A percentile compares a stretch with the other conserved stretches of the same genome.
These are phyloP conservation scores for Colletotrichum sp. DNA, from an alignment of 2,329 filamentous ascomycete species.

Conservation along the genomic window DNA sequence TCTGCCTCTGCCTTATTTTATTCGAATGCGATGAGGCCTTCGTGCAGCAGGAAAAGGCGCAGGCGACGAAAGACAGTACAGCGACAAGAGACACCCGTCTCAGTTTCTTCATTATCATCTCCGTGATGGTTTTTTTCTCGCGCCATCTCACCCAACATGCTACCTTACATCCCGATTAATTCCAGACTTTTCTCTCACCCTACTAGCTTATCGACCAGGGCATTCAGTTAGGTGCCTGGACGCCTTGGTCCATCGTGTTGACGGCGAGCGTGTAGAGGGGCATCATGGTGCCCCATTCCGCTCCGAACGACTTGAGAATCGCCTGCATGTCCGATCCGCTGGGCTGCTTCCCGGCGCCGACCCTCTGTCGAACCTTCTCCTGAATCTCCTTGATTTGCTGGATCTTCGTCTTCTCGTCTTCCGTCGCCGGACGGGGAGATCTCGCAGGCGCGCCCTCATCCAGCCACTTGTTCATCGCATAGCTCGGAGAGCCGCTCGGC, in stretches of 20 bases:
- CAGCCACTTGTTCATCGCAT: not conserved
- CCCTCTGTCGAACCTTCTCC: not conserved
- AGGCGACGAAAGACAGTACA: not conserved
- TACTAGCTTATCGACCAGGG: not conserved
- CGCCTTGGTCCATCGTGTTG: conserved; percentile 7
- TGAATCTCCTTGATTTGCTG: not conserved
- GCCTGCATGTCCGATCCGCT: not conserved
- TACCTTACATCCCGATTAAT: not conserved
- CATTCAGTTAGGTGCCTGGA: not conserved
- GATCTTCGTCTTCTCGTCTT: not conserved
- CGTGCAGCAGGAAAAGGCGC: accelerated
- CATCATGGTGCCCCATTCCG: not conserved
- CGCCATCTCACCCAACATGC: not conserved
- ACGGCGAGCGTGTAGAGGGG: not conserved
- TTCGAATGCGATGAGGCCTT: not conserved
- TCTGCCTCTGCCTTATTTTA: no score
- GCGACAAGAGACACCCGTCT: not conserved
- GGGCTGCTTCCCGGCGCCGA: not conserved
- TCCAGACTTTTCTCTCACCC: not conserved
- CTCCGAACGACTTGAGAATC: not conserved
- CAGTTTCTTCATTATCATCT: accelerated
- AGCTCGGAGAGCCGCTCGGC: not conserved
- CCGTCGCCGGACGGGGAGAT: not conserved
- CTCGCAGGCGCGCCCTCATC: not conserved
- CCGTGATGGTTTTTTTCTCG: not conserved